phyloP scores from a whole-genome alignment of 208 protist genomes.

The Acanthamoeba culbertsoni region DNA sequence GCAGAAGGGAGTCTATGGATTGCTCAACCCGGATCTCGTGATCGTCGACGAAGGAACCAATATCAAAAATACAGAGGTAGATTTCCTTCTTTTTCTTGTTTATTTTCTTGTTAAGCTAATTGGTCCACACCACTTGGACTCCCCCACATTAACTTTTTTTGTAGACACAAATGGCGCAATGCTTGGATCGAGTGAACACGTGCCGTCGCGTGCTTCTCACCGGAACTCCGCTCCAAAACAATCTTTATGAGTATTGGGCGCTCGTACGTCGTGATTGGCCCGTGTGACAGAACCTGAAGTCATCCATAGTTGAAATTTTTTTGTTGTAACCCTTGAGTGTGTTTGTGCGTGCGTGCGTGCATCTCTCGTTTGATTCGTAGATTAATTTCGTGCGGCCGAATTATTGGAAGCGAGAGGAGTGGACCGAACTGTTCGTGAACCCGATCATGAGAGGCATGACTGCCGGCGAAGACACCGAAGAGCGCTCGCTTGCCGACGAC shows the following conservation, averaged over 20 bases:
- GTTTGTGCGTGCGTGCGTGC: neutral
- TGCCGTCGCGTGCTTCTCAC: constrained; percentile 14
- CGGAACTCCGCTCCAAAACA: neutral
- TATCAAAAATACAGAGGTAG: neutral
- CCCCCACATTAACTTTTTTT: no score
- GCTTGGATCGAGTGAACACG: neutral
- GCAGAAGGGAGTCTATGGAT: neutral
- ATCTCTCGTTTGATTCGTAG: no score
- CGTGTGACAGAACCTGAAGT: no score
- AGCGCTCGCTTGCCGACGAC: neutral
- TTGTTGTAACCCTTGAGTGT: neutral
- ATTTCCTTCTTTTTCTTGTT: neutral
- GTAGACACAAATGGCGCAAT: neutral
- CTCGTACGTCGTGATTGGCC: neutral
- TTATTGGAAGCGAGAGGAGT: neutral
- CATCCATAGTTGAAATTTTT: neutral
- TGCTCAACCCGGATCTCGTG: neutral
- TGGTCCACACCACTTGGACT: no score
- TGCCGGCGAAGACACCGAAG: neutral
- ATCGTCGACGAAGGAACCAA: constrained; percentile 13
- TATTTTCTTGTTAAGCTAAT: neutral
- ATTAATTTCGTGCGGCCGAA: constrained; percentile 15
- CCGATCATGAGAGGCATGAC: neutral
- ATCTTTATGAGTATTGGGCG: neutral
- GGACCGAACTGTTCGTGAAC: neutral